Conservation (phyloP, 441 rosid species). For the Geranium incanum region DNA sequence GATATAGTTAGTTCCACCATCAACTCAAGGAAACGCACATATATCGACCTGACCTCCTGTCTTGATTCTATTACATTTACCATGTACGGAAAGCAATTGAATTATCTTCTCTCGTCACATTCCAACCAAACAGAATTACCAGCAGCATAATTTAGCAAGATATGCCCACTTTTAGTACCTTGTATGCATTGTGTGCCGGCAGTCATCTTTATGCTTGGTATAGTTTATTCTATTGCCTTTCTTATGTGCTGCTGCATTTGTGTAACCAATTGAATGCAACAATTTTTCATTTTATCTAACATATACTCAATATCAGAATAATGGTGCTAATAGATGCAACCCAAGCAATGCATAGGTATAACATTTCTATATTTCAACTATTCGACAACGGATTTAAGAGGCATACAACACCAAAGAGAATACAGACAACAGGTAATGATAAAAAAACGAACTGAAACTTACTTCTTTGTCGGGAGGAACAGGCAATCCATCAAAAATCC, state of each 20-base stretch:
- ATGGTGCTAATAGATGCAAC: background rate
- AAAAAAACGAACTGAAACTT: constrained; percentile 20
- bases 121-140: background rate
- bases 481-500: constrained; percentile 86
- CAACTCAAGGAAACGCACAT: background rate
- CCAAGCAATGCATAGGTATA: background rate
- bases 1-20: background rate
- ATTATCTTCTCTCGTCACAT: background rate
- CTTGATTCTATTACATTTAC: background rate
- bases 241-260: background rate
- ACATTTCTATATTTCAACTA: background rate
- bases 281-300: background rate
- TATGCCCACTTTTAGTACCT: background rate
- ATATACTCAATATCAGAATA: background rate
- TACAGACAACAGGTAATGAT: background rate
- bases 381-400: background rate
- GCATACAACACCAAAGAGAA: background rate
- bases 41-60: background rate
- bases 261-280: background rate
- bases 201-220: background rate
- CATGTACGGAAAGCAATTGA: background rate
- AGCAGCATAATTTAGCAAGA: background rate
- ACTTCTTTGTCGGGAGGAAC: constrained; percentile 84
- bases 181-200: background rate
- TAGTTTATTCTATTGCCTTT: background rate